Evolutionary conservation across 495 filamentous ascomycete genomes (phyloP).

Genomic region (Barbatosphaeria neglecta): DNA sequence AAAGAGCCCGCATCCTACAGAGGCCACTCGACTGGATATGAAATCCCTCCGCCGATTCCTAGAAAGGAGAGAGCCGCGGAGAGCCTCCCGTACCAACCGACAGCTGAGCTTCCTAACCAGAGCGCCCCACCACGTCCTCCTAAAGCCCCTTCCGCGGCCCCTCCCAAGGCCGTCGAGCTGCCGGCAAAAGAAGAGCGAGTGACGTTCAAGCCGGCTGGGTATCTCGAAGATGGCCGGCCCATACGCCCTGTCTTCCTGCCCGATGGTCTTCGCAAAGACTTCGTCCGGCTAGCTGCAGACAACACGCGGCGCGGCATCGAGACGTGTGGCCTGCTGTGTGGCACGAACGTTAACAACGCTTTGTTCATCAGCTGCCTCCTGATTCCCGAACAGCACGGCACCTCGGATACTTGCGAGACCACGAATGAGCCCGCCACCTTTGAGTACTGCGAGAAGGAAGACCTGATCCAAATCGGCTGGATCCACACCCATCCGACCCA

Average conservation of each 20-base stretch:
- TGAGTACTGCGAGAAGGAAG: conserved; percentile 75
- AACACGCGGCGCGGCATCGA: conserved; percentile 79
- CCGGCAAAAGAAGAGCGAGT: conserved; percentile 19
- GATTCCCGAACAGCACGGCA: conserved; percentile 82
- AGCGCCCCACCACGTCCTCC: conserved; percentile 8
- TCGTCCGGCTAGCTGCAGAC: conserved; percentile 55
- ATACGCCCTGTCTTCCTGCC: conserved; percentile 84
- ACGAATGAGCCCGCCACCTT: conserved; percentile 73
- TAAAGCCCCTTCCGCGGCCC: too few species aligned
- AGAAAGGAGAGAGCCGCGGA: not conserved
- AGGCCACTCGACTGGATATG: not conserved
- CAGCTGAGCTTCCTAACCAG: conserved; percentile 1
- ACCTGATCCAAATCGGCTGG: conserved; percentile 87
- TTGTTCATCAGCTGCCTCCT: conserved; percentile 79
- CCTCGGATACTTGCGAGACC: conserved; percentile 87
- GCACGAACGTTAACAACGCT: conserved; percentile 82
- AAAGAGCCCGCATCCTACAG: conserved; percentile 18
- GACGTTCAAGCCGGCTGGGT: conserved; percentile 76
- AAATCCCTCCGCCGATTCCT: conserved; percentile 5
- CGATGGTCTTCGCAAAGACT: conserved; percentile 53
- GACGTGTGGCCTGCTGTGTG: conserved; percentile 89
- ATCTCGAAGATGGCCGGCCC: conserved; percentile 76
- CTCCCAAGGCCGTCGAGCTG: conserved; percentile 22
- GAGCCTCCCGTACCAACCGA: not conserved
- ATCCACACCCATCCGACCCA: conserved; percentile 96